Evolutionary conservation across 768 basidiomycete genomes (phyloP).

Genomic region (Calocera cornea): DNA sequence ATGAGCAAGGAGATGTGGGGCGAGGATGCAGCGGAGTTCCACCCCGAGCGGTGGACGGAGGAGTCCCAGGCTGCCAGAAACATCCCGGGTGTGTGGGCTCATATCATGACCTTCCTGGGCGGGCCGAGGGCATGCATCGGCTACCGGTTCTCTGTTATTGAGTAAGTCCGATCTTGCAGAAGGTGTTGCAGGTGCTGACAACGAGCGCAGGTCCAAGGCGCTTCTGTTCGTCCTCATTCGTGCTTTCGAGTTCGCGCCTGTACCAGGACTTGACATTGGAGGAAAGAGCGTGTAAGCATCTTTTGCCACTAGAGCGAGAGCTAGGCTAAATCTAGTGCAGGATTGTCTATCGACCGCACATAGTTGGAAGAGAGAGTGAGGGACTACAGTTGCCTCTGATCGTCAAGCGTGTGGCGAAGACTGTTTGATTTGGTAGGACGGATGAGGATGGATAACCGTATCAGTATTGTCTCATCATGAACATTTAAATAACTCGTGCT

Average conservation of each 20-base stretch:
- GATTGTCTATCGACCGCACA: background rate
- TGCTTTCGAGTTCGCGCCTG: constrained; percentile 9
- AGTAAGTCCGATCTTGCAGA: constrained; percentile 27
- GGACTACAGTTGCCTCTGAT: too few species aligned
- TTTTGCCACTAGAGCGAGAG: background rate
- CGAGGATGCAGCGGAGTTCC: constrained; percentile 25
- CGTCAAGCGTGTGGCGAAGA: too few species aligned
- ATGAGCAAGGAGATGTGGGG: constrained; percentile 24
- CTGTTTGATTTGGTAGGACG: too few species aligned
- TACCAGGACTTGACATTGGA: constrained; percentile 3
- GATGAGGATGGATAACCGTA: too few species aligned
- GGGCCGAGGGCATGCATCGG: constrained; percentile 56
- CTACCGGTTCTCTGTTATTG: constrained; percentile 47
- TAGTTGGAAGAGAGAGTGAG: too few species aligned
- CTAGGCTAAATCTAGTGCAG: background rate
- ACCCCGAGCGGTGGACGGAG: constrained; percentile 51
- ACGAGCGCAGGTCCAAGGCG: constrained; percentile 9
- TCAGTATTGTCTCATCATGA: too few species aligned
- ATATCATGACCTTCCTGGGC: constrained; percentile 47
- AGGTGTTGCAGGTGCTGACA: background rate
- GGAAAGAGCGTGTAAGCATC: constrained; percentile 5
- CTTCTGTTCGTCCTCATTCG: constrained; percentile 8
- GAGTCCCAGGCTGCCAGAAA: constrained; percentile 31
- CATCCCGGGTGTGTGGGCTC: constrained; percentile 49
- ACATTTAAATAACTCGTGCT: too few species aligned